These are phyloP conservation scores for Papilionanthe hybrid DNA, from an alignment of 116 monocot genomes.

Conservation along the genomic window DNA sequence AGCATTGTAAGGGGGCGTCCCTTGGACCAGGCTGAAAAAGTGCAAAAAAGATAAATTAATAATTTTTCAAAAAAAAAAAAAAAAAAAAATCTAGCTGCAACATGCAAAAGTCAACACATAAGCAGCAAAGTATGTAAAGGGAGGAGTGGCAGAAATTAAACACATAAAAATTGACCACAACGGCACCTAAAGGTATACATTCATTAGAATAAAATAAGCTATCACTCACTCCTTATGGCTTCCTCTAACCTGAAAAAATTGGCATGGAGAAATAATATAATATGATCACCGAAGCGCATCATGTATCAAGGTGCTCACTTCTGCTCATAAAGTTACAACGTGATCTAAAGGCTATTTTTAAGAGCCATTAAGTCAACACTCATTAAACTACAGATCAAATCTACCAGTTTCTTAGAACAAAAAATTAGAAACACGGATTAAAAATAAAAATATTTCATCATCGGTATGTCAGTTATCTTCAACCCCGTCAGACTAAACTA, in stretches of 20 bases:
- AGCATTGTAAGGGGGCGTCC: conserved; percentile 67
- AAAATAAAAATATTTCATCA: background rate
- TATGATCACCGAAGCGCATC: background rate
- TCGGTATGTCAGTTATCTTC: background rate
- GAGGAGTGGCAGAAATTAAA: background rate
- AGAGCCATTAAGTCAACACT: background rate
- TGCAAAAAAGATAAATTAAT: background rate
- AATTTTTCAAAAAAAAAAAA: background rate
- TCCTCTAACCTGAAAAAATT: background rate
- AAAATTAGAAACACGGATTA: background rate
- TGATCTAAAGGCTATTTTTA: background rate
- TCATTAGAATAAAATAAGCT: too few relatives aligned
- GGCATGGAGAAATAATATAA: background rate
- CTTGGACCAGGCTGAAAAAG: conserved; percentile 76
- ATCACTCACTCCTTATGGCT: background rate
- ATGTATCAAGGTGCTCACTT: background rate
- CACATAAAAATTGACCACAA: background rate
- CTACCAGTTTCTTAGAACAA: background rate
- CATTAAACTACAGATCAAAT: background rate
- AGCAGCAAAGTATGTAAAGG: background rate
- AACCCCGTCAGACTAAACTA: background rate
- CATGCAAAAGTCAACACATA: background rate
- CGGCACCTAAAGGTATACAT: too few relatives aligned
- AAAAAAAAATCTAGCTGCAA: background rate
- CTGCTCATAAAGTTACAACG: background rate